Evolutionary conservation across 345 rosid species (phyloP).

Genomic region (Arabidopsis arenosa): DNA sequence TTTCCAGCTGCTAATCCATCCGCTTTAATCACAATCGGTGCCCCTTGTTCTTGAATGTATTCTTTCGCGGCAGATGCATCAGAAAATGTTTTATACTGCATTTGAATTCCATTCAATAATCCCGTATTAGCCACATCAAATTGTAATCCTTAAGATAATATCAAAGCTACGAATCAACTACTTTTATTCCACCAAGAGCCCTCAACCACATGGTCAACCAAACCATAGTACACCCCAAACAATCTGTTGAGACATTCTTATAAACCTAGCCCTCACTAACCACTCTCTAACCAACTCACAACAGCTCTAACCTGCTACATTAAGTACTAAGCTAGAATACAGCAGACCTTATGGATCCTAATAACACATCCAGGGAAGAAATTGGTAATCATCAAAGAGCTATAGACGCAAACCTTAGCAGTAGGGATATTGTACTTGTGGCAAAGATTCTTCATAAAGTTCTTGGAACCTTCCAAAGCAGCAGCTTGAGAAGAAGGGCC

Average conservation of each 20-base stretch:
- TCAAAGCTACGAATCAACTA: not conserved
- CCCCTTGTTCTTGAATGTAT: conserved; percentile 78
- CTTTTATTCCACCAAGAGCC: not conserved
- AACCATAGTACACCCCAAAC: not conserved
- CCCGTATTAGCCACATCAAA: conserved; percentile 3
- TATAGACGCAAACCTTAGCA: conserved; percentile 67
- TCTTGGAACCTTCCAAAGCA: conserved; percentile 95
- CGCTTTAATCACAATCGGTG: conserved; percentile 85
- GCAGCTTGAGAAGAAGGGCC: conserved; percentile 98
- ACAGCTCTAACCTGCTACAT: conserved; percentile 5
- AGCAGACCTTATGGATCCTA: conserved; percentile 11
- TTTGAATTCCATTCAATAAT: not conserved
- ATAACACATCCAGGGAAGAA: not conserved
- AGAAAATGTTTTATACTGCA: conserved; percentile 73
- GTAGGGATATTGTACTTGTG: conserved; percentile 91
- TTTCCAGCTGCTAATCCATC: conserved; percentile 99
- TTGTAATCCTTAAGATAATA: not conserved
- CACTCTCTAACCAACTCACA: conserved; percentile 5
- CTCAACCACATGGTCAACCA: not conserved
- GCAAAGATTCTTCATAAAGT: conserved; percentile 90
- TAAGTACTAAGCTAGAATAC: not conserved
- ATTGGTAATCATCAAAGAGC: not conserved
- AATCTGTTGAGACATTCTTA: conserved; percentile 10
- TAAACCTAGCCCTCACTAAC: conserved; percentile 3
- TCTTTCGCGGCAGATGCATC: conserved; percentile 74